Evolutionary conservation across 805 yeast species (phyloP), one percentile per base, ranked within the genome.

Genomic region (Kuraishia hungarica): DNA sequence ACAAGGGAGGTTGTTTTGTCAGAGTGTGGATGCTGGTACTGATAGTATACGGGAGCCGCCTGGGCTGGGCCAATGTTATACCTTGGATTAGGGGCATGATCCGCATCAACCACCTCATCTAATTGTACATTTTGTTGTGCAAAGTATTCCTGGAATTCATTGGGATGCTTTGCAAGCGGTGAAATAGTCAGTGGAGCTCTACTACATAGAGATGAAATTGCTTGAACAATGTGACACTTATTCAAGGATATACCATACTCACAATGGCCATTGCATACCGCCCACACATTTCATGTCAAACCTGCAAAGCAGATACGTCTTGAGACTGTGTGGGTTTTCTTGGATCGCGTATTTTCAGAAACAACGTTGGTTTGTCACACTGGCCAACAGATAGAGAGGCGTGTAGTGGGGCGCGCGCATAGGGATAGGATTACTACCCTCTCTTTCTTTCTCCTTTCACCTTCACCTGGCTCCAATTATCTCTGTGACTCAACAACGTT

Each of bases 11-110:
- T 39, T 48, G 43, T 26, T 20, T 8, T 20, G 13, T 47, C 24
- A 22, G 20, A 15, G 29, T 26, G n/a, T 11, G 53, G 2, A 11
- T 51, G 20, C 19, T 53, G 48, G 21, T 51, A 2, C 1, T 29
- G 22, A 49, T 53, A 57, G 58, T 58, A 77, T 54, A 67, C 83
- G 48, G 75, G 87, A 0, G 74, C 81, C 15, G 59, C 60, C 46
- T 72, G 70, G 2, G 87, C 83, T 0, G 93, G 94, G 0, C 83
- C 81, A 1, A 87, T 73, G 59, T 87, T 86, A 64, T 76, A 84
- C 7, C 83, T 70, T 2, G 75, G 72, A 0, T 57, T 51, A 8
- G 43, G 43, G 35, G 70, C 70, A 1, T 51, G 50, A 0, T 62
- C 61, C 1, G 58, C 59, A 35, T 64, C 64, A 2, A 53, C 52